Evolutionary conservation across 495 filamentous ascomycete species (phyloP).

Genomic region (Cryomyces antarcticus): DNA sequence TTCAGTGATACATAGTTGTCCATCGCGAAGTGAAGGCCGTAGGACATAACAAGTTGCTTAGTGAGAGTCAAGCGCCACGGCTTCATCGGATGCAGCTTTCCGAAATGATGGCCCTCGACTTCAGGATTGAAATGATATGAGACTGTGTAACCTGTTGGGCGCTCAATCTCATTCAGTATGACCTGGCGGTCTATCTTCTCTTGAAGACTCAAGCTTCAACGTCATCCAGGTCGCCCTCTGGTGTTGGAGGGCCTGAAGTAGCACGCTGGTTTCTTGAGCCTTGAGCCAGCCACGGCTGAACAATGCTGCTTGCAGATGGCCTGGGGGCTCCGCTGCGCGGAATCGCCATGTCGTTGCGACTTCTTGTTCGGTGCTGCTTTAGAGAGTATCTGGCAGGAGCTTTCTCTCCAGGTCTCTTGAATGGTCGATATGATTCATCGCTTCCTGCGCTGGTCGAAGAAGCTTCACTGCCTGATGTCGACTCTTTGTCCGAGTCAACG

Average conservation of each 20-base stretch:
- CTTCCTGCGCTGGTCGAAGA: no score
- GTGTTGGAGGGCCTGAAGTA: neutral
- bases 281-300: no score
- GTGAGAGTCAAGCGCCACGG: slow-evolving; percentile 92
- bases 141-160: slow-evolving; percentile 55
- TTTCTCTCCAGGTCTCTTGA: no score
- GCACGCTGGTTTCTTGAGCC: no score
- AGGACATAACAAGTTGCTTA: slow-evolving; percentile 79
- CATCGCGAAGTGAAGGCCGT: slow-evolving; percentile 93
- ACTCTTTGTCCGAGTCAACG: no score
- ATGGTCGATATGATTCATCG: no score
- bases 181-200: slow-evolving; percentile 22
- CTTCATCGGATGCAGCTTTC: slow-evolving; percentile 92
- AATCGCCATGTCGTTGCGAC: no score
- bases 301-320: no score
- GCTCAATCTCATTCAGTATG: slow-evolving; percentile 42
- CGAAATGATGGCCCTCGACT: slow-evolving; percentile 92
- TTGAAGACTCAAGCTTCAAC: neutral
- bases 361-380: no score
- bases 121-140: slow-evolving; percentile 93
- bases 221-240: neutral
- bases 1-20: slow-evolving; percentile 66
- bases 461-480: no score
- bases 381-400: no score
- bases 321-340: no score